These are phyloP conservation scores for Mitragyna speciosa DNA, from an alignment of 257 asterid species.

Conservation along the genomic window DNA sequence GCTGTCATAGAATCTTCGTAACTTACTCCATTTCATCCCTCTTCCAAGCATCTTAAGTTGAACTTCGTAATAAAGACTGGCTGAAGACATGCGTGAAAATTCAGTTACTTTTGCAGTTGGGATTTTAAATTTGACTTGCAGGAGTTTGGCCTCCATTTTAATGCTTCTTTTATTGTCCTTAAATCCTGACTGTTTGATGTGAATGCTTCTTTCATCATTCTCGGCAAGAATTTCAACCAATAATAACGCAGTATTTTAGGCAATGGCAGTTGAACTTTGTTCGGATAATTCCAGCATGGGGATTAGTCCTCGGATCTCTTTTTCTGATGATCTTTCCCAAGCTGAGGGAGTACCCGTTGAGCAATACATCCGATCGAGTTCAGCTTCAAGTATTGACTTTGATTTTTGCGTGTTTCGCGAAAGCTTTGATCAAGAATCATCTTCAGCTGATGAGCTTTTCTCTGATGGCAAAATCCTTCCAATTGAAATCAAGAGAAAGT, in stretches of 20 bases:
- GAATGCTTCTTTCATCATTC: not conserved
- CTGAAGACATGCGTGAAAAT: slow-evolving; percentile 21
- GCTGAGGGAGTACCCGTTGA: slow-evolving; percentile 62
- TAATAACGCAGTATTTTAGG: not conserved
- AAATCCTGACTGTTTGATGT: slow-evolving; percentile 15
- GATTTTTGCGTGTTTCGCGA: slow-evolving; percentile 73
- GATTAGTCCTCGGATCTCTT: slow-evolving; percentile 79
- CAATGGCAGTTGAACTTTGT: slow-evolving; percentile 63
- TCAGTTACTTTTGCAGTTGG: slow-evolving; percentile 30
- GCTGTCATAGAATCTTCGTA: not conserved
- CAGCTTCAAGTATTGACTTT: slow-evolving; percentile 52
- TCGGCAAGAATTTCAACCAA: not conserved
- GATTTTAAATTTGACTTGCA: slow-evolving; percentile 19
- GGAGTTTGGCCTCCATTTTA: slow-evolving; percentile 14
- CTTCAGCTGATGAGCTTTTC: slow-evolving; percentile 93
- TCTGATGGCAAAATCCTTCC: slow-evolving; percentile 82
- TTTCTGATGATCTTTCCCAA: slow-evolving; percentile 67
- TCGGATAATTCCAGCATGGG: slow-evolving; percentile 53
- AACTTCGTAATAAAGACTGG: not conserved
- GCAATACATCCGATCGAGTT: slow-evolving; percentile 43
- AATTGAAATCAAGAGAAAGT: slow-evolving; percentile 52
- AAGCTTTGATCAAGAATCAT: slow-evolving; percentile 52
- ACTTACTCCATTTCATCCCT: not conserved
- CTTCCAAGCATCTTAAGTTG: slow-evolving; percentile 4
- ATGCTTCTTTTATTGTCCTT: slow-evolving; percentile 10